Base-by-base conservation (phyloP, 202 grass and related monocot genomes). In the Brachypodium distachyon region DNA sequence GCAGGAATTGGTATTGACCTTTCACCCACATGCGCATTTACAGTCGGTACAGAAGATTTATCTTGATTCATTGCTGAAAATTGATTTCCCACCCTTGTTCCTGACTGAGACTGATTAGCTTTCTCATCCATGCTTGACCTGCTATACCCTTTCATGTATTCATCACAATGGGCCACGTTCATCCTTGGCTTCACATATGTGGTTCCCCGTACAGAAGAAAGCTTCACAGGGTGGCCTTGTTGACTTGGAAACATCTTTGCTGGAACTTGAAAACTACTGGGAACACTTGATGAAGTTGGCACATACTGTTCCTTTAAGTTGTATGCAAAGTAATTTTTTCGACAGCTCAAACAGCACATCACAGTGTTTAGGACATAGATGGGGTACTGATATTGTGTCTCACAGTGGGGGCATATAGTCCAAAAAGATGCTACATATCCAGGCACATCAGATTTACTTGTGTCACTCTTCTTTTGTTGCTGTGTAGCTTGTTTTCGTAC, bases 371-470 rank as follows among this genome's bases (percentile, higher is more conserved):
- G 22, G 69, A 88, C 85, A 46, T 41, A 67, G 57, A 18, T 83
- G 48, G 84, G 84, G 64, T 98, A 90, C 73, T 92, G 77, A 59
- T 88, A 94, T 81, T 65, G 77, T 62, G 87, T 87, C 12, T 73
- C 32, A 77, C 95, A 98, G 51, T 72, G 13, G 58, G 76, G 16
- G 37, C 95, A 94, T 58, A 86, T 47, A 7, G 91, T 98, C 95
- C 91, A 98, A 73, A 94, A 98, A 38, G 89, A 70, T 61, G 53
- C 40, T 50, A 41, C 53, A 48, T 52, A 59, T 41, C 36, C 75
- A 78, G 82, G 49, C 41, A 68, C 37, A 57, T 39, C 74, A 31
- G 22, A 63, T 72, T 73, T 66, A 36, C 67, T 69, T 82, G 56
- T 68, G 77, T n/a, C n/a, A n/a, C n/a, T n/a, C n/a, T n/a, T n/a